Conservation (phyloP, 23 red algal species). For the Cyanidioschyzon merolae region DNA sequence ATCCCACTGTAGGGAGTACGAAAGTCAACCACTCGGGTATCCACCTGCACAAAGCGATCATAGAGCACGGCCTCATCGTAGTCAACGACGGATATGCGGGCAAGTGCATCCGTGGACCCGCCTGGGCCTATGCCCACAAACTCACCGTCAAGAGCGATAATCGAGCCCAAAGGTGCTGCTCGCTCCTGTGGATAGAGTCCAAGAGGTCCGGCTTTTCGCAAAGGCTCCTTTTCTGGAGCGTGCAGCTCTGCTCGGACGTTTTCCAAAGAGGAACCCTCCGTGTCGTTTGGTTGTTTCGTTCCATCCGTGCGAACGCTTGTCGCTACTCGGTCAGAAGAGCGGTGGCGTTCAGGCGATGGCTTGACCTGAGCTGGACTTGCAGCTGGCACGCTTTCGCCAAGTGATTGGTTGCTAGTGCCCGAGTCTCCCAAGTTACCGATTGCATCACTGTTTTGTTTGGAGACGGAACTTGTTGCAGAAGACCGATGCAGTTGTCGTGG, state of each 20-base stretch:
- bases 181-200: background rate
- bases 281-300: background rate
- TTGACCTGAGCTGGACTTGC: background rate
- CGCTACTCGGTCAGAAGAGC: background rate
- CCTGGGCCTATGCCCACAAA: slow-evolving; percentile 81
- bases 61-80: slow-evolving; percentile 59
- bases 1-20: slow-evolving; percentile 66
- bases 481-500: too few species aligned
- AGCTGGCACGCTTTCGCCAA: background rate
- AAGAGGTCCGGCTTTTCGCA: background rate
- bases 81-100: slow-evolving; percentile 83
- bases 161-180: background rate
- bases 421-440: background rate
- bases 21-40: slow-evolving; percentile 71
- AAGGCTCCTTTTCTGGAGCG: background rate
- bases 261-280: background rate
- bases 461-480: background rate
- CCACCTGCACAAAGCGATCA: slow-evolving; percentile 58
- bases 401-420: background rate
- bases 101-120: slow-evolving; percentile 64
- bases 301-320: background rate
- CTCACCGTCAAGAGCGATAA: slow-evolving; percentile 83
- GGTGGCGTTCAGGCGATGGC: background rate
- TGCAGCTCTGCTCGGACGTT: background rate
- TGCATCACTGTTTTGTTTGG: background rate